phyloP scores from a whole-genome alignment of 2,329 filamentous ascomycete species.

The Neofusicoccum umdonicola region DNA sequence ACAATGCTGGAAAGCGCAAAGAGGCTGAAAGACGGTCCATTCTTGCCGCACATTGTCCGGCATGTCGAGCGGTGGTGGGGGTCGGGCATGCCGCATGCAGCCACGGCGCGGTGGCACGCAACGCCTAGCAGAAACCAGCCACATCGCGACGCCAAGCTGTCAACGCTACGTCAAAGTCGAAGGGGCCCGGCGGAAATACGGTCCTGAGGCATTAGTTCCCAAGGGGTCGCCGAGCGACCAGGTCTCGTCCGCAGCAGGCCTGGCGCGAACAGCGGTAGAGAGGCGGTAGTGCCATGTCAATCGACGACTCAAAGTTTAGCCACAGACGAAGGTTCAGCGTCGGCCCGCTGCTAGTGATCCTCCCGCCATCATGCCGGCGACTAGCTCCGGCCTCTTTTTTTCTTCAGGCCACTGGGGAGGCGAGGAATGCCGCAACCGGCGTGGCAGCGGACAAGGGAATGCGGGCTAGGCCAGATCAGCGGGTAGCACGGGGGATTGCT shows the following conservation, averaged over 20 bases:
- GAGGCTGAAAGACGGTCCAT: slow-evolving; percentile 17
- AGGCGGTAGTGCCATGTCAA: slow-evolving; percentile 4
- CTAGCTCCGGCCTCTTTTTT: slow-evolving; percentile 12
- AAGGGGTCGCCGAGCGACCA: slow-evolving; percentile 7
- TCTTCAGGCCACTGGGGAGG: slow-evolving; percentile 6
- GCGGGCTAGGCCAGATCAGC: not conserved
- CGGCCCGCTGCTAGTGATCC: slow-evolving; percentile 6
- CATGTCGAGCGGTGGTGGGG: not conserved
- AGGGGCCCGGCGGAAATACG: not conserved
- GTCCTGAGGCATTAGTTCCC: not conserved
- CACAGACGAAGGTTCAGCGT: slow-evolving; percentile 7
- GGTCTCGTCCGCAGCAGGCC: slow-evolving; percentile 2
- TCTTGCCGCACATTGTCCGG: slow-evolving; percentile 14
- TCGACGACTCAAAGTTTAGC: slow-evolving; percentile 7
- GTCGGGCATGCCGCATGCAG: slow-evolving; percentile 18
- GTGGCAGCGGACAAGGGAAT: slow-evolving; percentile 17
- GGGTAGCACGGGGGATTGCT: not conserved
- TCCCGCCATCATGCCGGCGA: slow-evolving; percentile 14
- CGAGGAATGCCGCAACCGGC: slow-evolving; percentile 18
- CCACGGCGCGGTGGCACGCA: not conserved
- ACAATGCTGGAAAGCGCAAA: slow-evolving; percentile 12
- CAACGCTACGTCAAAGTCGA: not conserved
- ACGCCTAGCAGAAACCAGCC: slow-evolving; percentile 14
- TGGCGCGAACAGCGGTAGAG: not conserved
- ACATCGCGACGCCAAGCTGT: slow-evolving; percentile 1